Evolutionary conservation across 805 yeast species (phyloP), one percentile per base, ranked within the genome.

Genomic region (Pichia cephalocereana): DNA sequence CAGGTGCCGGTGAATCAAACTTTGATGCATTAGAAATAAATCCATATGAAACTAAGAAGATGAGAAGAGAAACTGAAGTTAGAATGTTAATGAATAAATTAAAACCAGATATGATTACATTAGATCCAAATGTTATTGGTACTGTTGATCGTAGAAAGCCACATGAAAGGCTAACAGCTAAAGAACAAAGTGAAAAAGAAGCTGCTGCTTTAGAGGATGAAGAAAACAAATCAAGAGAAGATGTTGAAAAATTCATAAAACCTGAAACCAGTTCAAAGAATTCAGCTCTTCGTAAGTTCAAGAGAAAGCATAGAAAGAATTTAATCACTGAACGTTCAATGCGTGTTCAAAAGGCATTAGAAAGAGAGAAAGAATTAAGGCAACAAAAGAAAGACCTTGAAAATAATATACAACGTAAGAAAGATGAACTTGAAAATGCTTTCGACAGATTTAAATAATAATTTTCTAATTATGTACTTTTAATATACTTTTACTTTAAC

Each of bases 1-100:
- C 99, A 39, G 99, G 99, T 27, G 73, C 97, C 40, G 99, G 99
- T 71, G 99, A 93, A 70, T 96, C 99, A 52, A 93, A 93, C 68
- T 89, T 79, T 65, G 99, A 93, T 70, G 89, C 98, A 3, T 67
- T 89, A 64, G 99, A 93, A 68, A 67, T 81, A 59, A 93, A 93
- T 65, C 99, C 99, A 53, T 93, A 75, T 68, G 96, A 88, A 66
- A 79, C 96, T 10, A 80, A 86, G 47, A 83, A 86, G 63, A 97
- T 90, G 70, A 83, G 98, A 72, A 96, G 91, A 67, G 91, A 91
- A 69, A 75, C 78, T 42, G 99, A 93, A 72, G 96, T 93, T 37
- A 80, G 91, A 61, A 68, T 83, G 2, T 74, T 93, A 64, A 68
- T 93, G 62, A 86, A 91, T 69, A 93, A 93, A 68, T 72, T 93